Percentiles rank a stretch among this genome's conserved stretches.
These are phyloP conservation scores for Ascosphaera acerosa DNA, from an alignment of 2,329 filamentous ascomycete species.

Conservation along the genomic window DNA sequence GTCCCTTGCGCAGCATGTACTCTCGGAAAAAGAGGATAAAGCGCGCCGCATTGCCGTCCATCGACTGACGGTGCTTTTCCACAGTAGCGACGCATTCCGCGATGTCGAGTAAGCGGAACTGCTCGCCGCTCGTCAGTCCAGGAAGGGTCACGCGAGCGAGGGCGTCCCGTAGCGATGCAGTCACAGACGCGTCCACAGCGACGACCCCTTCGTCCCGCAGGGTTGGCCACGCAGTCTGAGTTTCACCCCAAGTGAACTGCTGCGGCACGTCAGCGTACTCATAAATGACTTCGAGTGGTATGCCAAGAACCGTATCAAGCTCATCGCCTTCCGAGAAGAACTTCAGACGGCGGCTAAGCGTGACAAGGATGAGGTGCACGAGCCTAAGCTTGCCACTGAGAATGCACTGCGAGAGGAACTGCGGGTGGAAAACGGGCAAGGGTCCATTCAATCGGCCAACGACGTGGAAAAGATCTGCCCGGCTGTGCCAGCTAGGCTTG, in stretches of 20 bases:
- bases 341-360: slow-evolving; percentile 50
- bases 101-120: slow-evolving; percentile 63
- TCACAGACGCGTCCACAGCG: slow-evolving; percentile 44
- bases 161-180: slow-evolving; percentile 45
- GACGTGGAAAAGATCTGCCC: slow-evolving; percentile 51
- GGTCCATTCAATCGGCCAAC: slow-evolving; percentile 69
- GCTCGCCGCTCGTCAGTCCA: slow-evolving; percentile 60
- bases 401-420: slow-evolving; percentile 69
- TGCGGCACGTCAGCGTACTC: slow-evolving; percentile 20
- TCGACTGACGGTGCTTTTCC: slow-evolving; percentile 63
- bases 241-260: slow-evolving; percentile 21
- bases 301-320: slow-evolving; percentile 52
- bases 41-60: slow-evolving; percentile 71
- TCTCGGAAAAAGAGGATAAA: slow-evolving; percentile 77
- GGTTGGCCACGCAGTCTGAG: slow-evolving; percentile 17
- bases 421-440: slow-evolving; percentile 74
- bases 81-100: slow-evolving; percentile 64
- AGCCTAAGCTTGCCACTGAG: slow-evolving; percentile 48
- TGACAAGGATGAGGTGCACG: slow-evolving; percentile 47
- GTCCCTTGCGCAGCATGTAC: slow-evolving; percentile 42
- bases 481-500: too few species aligned
- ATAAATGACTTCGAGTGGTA: slow-evolving; percentile 25
- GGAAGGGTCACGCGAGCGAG: slow-evolving; percentile 50
- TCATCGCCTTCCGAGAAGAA: slow-evolving; percentile 60
- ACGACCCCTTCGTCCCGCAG: slow-evolving; percentile 31